Evolutionary conservation across 1,139 yeast species (phyloP).

Genomic region (Magnusiomyces paraingens): DNA sequence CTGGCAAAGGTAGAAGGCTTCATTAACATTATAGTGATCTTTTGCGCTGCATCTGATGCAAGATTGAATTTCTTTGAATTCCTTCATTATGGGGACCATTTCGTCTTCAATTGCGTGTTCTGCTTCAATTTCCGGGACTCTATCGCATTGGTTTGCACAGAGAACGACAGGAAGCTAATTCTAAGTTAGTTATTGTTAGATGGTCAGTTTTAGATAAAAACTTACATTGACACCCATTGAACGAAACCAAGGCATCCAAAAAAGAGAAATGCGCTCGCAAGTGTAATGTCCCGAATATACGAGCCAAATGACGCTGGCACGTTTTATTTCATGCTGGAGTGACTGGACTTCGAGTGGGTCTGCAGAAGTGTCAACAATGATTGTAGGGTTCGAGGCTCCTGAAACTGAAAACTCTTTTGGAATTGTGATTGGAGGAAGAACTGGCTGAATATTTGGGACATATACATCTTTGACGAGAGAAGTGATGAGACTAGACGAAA

Average conservation of each 20-base stretch:
- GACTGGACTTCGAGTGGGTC: conserved; percentile 46
- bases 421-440: conserved; percentile 77
- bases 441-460: conserved; percentile 66
- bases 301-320: conserved; percentile 88
- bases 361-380: conserved; percentile 73
- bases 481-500: conserved; percentile 49
- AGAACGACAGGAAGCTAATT: conserved; percentile 65
- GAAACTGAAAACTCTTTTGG: conserved; percentile 52
- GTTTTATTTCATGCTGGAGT: conserved; percentile 67
- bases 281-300: conserved; percentile 92
- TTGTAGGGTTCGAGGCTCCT: conserved; percentile 44
- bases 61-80: conserved; percentile 89
- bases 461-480: conserved; percentile 74
- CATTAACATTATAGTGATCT: conserved; percentile 70
- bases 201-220: neutral
- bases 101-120: conserved; percentile 51
- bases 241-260: conserved; percentile 91
- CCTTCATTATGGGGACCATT: conserved; percentile 77
- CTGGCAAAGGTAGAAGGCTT: conserved; percentile 85
- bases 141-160: conserved; percentile 78
- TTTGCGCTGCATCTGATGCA: conserved; percentile 86
- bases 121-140: conserved; percentile 29
- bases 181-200: neutral
- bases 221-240: conserved; percentile 73
- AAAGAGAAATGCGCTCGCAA: conserved; percentile 80